A percentile compares a stretch with the other conserved stretches of the same genome.
Conservation (phyloP, 2,329 filamentous ascomycete genomes). For the Corynespora cassiicola region DNA sequence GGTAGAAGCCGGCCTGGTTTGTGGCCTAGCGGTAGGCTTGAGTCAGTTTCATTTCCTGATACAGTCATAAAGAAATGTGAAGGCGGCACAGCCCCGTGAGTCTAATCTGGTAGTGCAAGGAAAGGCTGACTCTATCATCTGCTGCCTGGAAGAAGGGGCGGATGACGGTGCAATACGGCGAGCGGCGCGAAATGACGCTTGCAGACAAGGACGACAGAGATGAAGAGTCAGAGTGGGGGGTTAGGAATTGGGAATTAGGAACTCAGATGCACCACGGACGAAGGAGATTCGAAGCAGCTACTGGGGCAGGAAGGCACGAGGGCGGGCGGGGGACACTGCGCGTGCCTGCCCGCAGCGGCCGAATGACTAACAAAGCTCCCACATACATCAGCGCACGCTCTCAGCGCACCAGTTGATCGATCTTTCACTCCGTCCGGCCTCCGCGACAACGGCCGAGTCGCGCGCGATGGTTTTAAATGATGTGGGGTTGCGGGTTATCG, state of each 20-base stretch:
- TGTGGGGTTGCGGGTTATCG: no score
- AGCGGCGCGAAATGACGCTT: no score
- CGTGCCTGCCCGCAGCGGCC: slow-evolving; percentile 27
- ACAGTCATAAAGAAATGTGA: no score
- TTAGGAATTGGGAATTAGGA: not conserved
- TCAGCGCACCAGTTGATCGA: slow-evolving; percentile 19
- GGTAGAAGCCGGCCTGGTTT: slow-evolving; percentile 22
- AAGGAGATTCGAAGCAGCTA: slow-evolving; percentile 7
- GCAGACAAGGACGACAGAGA: slow-evolving; percentile 5
- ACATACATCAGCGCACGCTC: slow-evolving; percentile 42
- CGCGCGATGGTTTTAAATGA: no score
- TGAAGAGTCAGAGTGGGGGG: slow-evolving; percentile 4
- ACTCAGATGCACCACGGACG: not conserved
- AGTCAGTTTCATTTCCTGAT: no score
- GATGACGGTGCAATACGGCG: slow-evolving; percentile 13
- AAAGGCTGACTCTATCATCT: slow-evolving; percentile 32
- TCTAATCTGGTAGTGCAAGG: slow-evolving; percentile 13
- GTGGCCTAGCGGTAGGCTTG: slow-evolving; percentile 36
- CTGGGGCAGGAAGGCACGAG: slow-evolving; percentile 14
- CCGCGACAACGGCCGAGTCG: slow-evolving; percentile 30
- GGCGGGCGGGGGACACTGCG: slow-evolving; percentile 16
- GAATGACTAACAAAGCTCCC: slow-evolving; percentile 30
- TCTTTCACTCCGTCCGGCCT: slow-evolving; percentile 13
- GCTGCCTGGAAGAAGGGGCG: slow-evolving; percentile 30
- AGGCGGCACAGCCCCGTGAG: slow-evolving; percentile 28